These are phyloP conservation scores for Melampsora americana DNA, from an alignment of 1,284 basidiomycete genomes.

Conservation along the genomic window DNA sequence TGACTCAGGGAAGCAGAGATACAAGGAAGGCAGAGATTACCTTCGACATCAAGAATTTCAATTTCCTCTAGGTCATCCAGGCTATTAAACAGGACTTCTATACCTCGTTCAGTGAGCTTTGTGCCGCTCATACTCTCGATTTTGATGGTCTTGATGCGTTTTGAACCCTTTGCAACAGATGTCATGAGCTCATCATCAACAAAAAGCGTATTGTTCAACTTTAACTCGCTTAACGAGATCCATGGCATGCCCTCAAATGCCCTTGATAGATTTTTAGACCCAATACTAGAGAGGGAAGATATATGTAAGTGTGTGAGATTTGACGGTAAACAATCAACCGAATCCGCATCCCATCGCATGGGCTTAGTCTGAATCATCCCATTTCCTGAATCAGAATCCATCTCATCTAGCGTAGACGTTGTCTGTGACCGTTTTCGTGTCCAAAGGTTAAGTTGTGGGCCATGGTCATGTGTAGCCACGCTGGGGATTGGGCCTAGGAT, in stretches of 20 bases:
- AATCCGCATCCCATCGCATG: slow-evolving; percentile 27
- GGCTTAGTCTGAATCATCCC: neutral
- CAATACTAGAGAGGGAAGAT: slow-evolving; percentile 24
- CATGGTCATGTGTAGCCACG: slow-evolving; percentile 6
- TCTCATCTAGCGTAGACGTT: neutral
- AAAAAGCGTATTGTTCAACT: slow-evolving; percentile 22
- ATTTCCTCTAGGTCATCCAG: slow-evolving; percentile 30
- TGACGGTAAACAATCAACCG: slow-evolving; percentile 7
- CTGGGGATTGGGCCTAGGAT: neutral
- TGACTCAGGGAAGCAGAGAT: neutral
- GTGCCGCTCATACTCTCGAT: slow-evolving; percentile 30
- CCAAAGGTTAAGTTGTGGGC: neutral
- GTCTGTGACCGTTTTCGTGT: slow-evolving; percentile 1
- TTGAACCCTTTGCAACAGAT: slow-evolving; percentile 18
- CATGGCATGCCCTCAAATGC: slow-evolving; percentile 24
- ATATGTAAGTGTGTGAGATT: slow-evolving; percentile 21
- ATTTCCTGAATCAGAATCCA: slow-evolving; percentile 19
- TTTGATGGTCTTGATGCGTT: slow-evolving; percentile 18
- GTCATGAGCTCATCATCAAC: slow-evolving; percentile 34
- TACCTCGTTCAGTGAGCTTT: slow-evolving; percentile 34
- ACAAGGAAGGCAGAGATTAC: neutral
- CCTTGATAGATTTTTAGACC: slow-evolving; percentile 16
- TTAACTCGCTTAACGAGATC: slow-evolving; percentile 13
- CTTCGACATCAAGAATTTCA: slow-evolving; percentile 40
- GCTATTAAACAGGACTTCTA: slow-evolving; percentile 23